Percentiles rank a stretch among this genome's conserved stretches.
Conservation (phyloP, 768 basidiomycete species). For the Rhodotorula sphaerocarpa region DNA sequence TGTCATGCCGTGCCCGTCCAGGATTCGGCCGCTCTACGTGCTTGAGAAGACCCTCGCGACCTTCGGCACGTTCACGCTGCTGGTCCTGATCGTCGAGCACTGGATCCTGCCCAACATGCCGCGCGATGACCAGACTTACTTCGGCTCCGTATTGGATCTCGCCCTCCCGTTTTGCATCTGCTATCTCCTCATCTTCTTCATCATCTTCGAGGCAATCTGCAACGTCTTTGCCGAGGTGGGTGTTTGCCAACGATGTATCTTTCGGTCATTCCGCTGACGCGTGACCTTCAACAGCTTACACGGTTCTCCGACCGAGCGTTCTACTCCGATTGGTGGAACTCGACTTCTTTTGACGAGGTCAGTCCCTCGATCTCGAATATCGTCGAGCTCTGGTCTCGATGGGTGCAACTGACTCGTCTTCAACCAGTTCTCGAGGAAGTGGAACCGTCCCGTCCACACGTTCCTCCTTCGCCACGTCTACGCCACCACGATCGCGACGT, state of each 20-base stretch:
- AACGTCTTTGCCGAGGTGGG: conserved; percentile 77
- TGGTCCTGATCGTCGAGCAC: conserved; percentile 76
- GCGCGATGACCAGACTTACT: conserved; percentile 54
- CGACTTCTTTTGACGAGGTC: neutral
- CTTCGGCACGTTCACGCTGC: conserved; percentile 89
- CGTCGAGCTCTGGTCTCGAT: neutral
- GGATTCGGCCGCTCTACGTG: conserved; percentile 61
- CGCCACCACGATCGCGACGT: conserved; percentile 70
- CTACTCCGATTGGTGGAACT: conserved; percentile 72
- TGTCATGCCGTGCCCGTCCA: conserved; percentile 17
- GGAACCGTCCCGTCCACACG: conserved; percentile 74
- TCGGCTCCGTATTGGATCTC: conserved; percentile 70
- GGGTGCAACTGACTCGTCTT: too few relatives aligned
- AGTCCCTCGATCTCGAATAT: neutral
- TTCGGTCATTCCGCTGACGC: too few relatives aligned
- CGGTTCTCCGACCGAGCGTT: conserved; percentile 97
- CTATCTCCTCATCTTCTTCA: conserved; percentile 7
- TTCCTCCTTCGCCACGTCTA: conserved; percentile 84
- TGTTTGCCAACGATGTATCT: too few relatives aligned
- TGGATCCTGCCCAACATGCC: conserved; percentile 77
- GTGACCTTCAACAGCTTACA: conserved; percentile 9
- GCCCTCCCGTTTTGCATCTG: conserved; percentile 67
- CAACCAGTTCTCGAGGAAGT: conserved; percentile 63
- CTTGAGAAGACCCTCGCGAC: conserved; percentile 71
- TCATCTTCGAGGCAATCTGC: conserved; percentile 57